These are phyloP conservation scores for Erigeron philadelphicus DNA, from an alignment of 140 eudicot species.

Conservation along the genomic window DNA sequence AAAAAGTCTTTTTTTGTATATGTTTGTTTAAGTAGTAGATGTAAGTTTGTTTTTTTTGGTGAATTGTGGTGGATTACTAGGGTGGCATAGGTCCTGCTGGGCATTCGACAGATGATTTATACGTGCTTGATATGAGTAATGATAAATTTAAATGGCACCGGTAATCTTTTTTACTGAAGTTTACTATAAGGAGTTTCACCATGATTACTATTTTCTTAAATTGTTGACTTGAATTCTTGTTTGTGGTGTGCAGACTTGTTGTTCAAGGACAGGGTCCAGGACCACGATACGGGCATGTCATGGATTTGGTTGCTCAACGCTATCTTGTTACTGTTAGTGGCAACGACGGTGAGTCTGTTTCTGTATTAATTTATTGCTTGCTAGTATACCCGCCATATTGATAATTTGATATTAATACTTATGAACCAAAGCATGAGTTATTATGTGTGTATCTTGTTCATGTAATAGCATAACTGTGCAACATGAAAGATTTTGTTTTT, in stretches of 20 bases:
- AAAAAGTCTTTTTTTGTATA: background rate
- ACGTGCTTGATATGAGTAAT: constrained; percentile 80
- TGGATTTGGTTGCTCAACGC: constrained; percentile 92
- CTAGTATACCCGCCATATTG: background rate
- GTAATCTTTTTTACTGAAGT: constrained; percentile 35
- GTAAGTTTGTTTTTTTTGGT: constrained; percentile 1
- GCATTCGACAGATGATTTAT: constrained; percentile 85
- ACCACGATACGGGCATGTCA: constrained; percentile 92
- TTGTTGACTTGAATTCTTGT: constrained; percentile 25
- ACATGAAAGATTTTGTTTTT: background rate
- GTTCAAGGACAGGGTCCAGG: constrained; percentile 96
- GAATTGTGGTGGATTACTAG: constrained; percentile 39
- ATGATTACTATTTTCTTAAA: background rate
- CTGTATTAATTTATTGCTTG: constrained; percentile 1
- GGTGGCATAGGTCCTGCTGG: constrained; percentile 97
- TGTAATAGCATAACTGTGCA: no score
- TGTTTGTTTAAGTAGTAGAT: background rate
- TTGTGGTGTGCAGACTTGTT: constrained; percentile 58
- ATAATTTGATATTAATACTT: background rate
- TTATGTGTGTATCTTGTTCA: no score
- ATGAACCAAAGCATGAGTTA: background rate
- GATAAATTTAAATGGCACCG: constrained; percentile 92
- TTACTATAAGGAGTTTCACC: background rate
- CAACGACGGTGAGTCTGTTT: constrained; percentile 71
- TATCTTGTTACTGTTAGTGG: constrained; percentile 85